Evolutionary conservation across 148 eudicot genomes (phyloP).

Genomic region (Rhododendron vialii): DNA sequence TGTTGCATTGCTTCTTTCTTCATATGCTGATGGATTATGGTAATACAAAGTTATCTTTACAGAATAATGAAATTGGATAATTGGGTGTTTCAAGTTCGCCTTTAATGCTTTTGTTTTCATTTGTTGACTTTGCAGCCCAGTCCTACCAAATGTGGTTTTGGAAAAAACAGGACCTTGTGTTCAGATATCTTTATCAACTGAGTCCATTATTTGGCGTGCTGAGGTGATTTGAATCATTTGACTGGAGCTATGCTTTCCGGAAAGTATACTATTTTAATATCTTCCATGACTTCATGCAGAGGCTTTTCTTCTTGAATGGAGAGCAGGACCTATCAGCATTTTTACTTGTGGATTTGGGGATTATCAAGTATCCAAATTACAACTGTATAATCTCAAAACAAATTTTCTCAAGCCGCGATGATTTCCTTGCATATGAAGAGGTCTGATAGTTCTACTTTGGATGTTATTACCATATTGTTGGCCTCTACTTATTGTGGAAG

Average conservation of each 20-base stretch:
- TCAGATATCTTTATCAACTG: constrained; percentile 58
- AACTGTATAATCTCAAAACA: constrained; percentile 52
- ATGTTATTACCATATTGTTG: constrained; percentile 5
- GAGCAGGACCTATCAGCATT: constrained; percentile 85
- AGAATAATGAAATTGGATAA: background rate
- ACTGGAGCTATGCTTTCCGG: background rate
- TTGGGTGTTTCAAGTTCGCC: too few relatives aligned
- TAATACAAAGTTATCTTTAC: constrained; percentile 18
- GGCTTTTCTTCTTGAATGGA: constrained; percentile 85
- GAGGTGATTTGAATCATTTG: constrained; percentile 44
- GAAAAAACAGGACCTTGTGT: constrained; percentile 56
- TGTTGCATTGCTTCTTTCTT: constrained; percentile 52
- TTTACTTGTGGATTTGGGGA: constrained; percentile 78
- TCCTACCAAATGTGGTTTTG: constrained; percentile 42
- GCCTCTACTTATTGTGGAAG: constrained; percentile 9
- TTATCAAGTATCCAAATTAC: constrained; percentile 76
- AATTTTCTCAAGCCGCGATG: constrained; percentile 49
- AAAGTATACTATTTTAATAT: background rate
- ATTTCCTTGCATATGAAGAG: constrained; percentile 90
- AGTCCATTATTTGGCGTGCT: constrained; percentile 81
- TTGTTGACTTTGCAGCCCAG: constrained; percentile 41
- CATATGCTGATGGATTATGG: constrained; percentile 53
- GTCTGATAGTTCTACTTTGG: constrained; percentile 28
- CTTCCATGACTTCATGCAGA: constrained; percentile 41
- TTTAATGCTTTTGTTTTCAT: constrained; percentile 5